Evolutionary conservation across 495 filamentous ascomycete species (phyloP), one percentile per base, ranked within the genome.

Genomic region (Daldinia decipiens): DNA sequence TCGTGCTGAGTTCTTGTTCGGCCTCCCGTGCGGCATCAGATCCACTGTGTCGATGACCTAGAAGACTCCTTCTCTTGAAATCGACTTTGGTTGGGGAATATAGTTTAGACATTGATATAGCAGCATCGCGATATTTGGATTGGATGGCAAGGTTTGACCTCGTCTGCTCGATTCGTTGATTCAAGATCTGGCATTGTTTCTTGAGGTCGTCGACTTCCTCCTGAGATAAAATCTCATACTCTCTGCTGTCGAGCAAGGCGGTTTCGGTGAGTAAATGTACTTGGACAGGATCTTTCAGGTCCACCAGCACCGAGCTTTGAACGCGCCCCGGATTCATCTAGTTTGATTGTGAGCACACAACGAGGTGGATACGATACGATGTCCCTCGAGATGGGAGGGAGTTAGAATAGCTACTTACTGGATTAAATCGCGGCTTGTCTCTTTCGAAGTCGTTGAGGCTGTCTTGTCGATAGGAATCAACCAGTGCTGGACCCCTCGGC

Each of bases 201-300:
- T 98, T 99, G 73, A 98, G 80, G 6, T 87, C 86, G 59, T 99
- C 95, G 21, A 97, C 89, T 76, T 97, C 94, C 73, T 96, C 94
- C 50, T 93, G 89, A 0, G 94, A 93, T 17, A 98, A 82, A 11
- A 99, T 87, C 75, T 95, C 91, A 77, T 88, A 98, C 64, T 88
- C 80, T 72, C 88, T 87, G 78, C 93, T 95, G 79, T 99, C 95
- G 45, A 87, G 87, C 67, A 98, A 88, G 9, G 95, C 95, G 29
- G 93, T 98, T 80, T 98, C 95, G 69, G 95, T 94, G 59, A 99
- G 84, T 15, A 99, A 83, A 79, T 98, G 97, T 79, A 97, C 77
- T 67, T 87, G 85, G 38, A 87, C 84, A 21, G 85, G 80, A 71
- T 87, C 85, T 34, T 83, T 83, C 8, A 87, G 72, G 59, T 87